Percentiles rank a stretch among this genome's conserved stretches.
These are phyloP conservation scores for Trametes elegans DNA, from an alignment of 768 basidiomycete genomes.

Conservation along the genomic window DNA sequence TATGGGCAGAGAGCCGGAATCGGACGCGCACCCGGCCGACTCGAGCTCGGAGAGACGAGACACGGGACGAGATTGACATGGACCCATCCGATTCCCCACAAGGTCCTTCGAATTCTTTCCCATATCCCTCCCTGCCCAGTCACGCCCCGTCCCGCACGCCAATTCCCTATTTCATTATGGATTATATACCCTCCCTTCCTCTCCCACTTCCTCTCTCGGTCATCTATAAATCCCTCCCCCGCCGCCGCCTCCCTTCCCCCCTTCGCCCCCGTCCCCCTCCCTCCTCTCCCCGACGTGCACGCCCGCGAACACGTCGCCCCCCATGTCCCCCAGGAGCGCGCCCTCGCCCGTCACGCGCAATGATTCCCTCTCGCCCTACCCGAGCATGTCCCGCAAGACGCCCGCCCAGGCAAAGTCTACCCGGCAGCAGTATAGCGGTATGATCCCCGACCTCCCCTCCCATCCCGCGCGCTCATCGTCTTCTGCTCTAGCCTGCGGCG, in stretches of 20 bases:
- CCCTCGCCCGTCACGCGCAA: constrained; percentile 20
- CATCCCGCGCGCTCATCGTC: constrained; percentile 38
- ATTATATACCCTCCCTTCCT: constrained; percentile 20
- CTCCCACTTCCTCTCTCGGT: constrained; percentile 12
- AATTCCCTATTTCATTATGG: constrained; percentile 20
- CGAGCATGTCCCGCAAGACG: constrained; percentile 19
- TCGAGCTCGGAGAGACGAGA: neutral
- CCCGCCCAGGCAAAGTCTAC: constrained; percentile 28
- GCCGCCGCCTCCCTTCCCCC: constrained; percentile 22
- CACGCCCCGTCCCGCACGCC: constrained; percentile 3
- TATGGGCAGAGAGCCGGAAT: neutral
- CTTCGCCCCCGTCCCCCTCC: constrained; percentile 28
- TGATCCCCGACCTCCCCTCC: constrained; percentile 33
- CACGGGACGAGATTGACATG: constrained; percentile 5
- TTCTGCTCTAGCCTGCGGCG: constrained; percentile 86
- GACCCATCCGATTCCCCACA: constrained; percentile 15
- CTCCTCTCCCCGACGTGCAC: constrained; percentile 22
- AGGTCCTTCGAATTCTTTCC: neutral
- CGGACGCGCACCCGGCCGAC: neutral
- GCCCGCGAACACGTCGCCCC: constrained; percentile 14
- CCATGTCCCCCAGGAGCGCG: constrained; percentile 53
- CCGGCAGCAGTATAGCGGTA: constrained; percentile 26
- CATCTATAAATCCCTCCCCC: constrained; percentile 18
- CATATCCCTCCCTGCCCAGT: constrained; percentile 14
- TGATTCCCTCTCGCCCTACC: constrained; percentile 21